Base-by-base conservation (phyloP, 805 yeast species). In the Kodamaea hsintzibuensis region DNA sequence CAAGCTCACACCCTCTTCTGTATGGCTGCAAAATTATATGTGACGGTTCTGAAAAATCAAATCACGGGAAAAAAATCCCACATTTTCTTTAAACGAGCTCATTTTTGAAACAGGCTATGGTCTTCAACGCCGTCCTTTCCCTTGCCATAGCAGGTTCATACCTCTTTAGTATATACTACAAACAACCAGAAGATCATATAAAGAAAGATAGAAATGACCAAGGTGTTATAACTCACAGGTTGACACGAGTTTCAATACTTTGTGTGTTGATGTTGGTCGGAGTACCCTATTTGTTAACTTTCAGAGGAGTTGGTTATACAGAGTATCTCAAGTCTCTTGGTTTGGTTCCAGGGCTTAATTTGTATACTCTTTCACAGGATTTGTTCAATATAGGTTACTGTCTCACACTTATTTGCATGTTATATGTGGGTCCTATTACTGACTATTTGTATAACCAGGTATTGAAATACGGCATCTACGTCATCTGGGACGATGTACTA, bases 91-190 rank as follows among this genome's bases (percentile, higher is more conserved):
- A 22, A 6, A 12, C 44, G 44, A 14, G 4, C 7, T 40, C 7
- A 22, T 40, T 40, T 14, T 6, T 14, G n/a, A 17, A 17, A 17
- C 44, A 16, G 38, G 3, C 17, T 42, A 37, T 47, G 35, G 40
- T 35, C 30, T 38, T 47, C 44, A 30, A 43, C 25, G 43, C 52
- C 18, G 10, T 22, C 0, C 59, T 72, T 5, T 65, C 79, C 0
- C 33, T 70, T 0, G 43, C 64, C 0, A 63, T 81, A 2, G 78
- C 87, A 1, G 52, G 70, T 10, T 68, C 77, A 2, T 84, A 82
- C 62, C 86, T 84, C 13, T 60, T 66, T 2, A 72, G 69, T 27
- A 68, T 83, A 13, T 77, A 77, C 57, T 50, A 68, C 16, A 38
- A 49, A 10, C 64, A 56, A 45, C 76, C 77, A 1, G 42, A 49